Evolutionary conservation across 345 rosid genomes (phyloP), one percentile per base, ranked within the genome.

Genomic region (Erodium maritimum): DNA sequence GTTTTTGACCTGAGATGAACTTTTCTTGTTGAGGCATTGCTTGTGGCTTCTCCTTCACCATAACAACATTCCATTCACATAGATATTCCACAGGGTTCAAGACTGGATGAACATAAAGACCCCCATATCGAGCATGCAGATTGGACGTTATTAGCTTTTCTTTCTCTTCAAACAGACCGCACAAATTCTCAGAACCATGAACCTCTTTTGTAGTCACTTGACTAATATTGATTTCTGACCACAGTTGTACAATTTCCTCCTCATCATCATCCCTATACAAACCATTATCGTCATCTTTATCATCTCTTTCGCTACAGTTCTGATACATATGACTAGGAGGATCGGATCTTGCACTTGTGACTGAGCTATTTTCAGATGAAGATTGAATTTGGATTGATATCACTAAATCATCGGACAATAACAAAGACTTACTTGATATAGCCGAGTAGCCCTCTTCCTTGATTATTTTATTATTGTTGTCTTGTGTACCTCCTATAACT

Each of bases 71-170:
- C 77, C 77, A 73, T 57, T 68, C 73, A 50, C 55, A 61, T 17
- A 73, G 69, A 54, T 73, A 68, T 51, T 73, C 77, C 19, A 73
- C 77, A 1, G 77, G 77, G 61, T 73, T 73, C 60, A 73, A 21
- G 59, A 68, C 77, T n/a, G 67, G 52, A 60, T 72, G 68, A 19
- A 56, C 68, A 59, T 67, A 67, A 34, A 20, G 48, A 54, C 69
- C 61, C 59, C 73, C 64, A 34, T 68, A 69, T 54, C 72, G 55
- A 21, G 48, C 60, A 61, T 29, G 61, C 19, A 19, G 50, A 29
- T 65, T 61, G 9, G 54, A 51, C 54, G 20, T 20, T 5, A 51
- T 51, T 21, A 23, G 48, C 55, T 63, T 67, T 59, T 34, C 55
- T 23, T 54, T 61, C 22, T 52, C 55, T 20, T 51, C 54, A 51